Evolutionary conservation across 192 early-diverging fungal genomes (phyloP), one percentile per base, ranked within the genome.

Genomic region (Gryganskiella cystojenkinii): DNA sequence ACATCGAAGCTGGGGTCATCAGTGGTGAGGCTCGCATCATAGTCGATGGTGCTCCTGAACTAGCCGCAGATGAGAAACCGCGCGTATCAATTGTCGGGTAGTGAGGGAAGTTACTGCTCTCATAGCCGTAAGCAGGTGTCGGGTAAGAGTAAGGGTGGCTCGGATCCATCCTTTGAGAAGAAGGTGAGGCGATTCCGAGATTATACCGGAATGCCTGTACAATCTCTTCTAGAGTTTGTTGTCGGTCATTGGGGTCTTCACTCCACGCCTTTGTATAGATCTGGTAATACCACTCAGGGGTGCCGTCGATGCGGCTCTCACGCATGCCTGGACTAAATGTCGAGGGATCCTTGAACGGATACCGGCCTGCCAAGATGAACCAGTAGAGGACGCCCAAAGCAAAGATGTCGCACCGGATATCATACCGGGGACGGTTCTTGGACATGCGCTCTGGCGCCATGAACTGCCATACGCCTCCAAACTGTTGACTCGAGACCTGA

Each of bases 391-490:
- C 66, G 15, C 74, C 74, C 0, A 78, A 43, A 1, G 74, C 74
- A 62, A 64, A 78, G 27, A 78, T 78, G 25, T 78, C 74, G 22
- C 74, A 78, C 8, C 74, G 60, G 20, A 78, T 24, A 55, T 78
- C 74, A 34, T 78, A 78, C 0, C 74, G 43, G 19, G 74, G 74
- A 34, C 74, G 65, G 20, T 63, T 68, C 49, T 78, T 68, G 14
- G 63, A 19, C 61, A 78, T 68, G 35, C 74, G 61, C 50, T 78
- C 74, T 9, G 74, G 74, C 20, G 74, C 74, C 67, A 78, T 78
- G 28, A 78, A 78, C 50, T 69, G 66, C 59, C 52, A 68, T n/a
- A 78, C 74, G 11, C 74, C 74, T 25, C 74, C 74, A 47, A 78
- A 64, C 50, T 78, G 74, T 10, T 78, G 74, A 49, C 74, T 78